phyloP scores from a whole-genome alignment of 2,329 filamentous ascomycete species.

The Furcasterigmium sp. region DNA sequence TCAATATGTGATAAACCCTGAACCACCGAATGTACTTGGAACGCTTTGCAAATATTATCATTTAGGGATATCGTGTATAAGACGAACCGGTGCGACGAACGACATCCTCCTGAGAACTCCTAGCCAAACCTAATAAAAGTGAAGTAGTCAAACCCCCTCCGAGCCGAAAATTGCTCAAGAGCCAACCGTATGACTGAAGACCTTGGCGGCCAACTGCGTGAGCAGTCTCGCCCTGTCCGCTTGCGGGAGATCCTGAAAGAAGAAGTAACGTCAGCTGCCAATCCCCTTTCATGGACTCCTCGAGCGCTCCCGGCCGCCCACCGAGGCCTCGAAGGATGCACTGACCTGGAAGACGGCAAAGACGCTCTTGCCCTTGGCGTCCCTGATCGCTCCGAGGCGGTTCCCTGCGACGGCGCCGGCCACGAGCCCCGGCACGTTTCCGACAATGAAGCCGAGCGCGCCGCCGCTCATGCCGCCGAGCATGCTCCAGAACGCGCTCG shows the following conservation, averaged over 20 bases:
- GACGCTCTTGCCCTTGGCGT: slow-evolving; percentile 90
- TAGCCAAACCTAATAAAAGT: neutral
- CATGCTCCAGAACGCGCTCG: slow-evolving; percentile 78
- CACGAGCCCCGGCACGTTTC: slow-evolving; percentile 82
- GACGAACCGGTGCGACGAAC: too few relatives aligned
- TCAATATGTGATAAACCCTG: too few relatives aligned
- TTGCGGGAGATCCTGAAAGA: slow-evolving; percentile 67
- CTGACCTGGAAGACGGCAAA: slow-evolving; percentile 75
- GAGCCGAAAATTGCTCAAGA: slow-evolving; percentile 22
- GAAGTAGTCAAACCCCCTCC: neutral
- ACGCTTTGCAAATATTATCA: too few relatives aligned
- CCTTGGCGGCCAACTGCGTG: slow-evolving; percentile 77
- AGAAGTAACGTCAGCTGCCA: slow-evolving; percentile 4
- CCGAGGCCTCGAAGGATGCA: slow-evolving; percentile 11
- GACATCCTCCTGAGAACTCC: too few relatives aligned
- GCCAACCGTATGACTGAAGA: slow-evolving; percentile 76
- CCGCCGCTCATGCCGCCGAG: slow-evolving; percentile 83
- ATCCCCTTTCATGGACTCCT: too few relatives aligned
- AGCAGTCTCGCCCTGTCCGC: slow-evolving; percentile 75
- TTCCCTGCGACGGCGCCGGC: slow-evolving; percentile 93
- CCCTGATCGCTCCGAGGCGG: slow-evolving; percentile 80
- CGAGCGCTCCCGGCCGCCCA: neutral
- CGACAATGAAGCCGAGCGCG: slow-evolving; percentile 90
- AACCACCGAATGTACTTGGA: too few relatives aligned
- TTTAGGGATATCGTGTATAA: too few relatives aligned